A percentile compares a stretch with the other conserved stretches of the same genome.
These are phyloP conservation scores for Xylona heveae DNA, from an alignment of 495 filamentous ascomycete genomes.

Conservation along the genomic window DNA sequence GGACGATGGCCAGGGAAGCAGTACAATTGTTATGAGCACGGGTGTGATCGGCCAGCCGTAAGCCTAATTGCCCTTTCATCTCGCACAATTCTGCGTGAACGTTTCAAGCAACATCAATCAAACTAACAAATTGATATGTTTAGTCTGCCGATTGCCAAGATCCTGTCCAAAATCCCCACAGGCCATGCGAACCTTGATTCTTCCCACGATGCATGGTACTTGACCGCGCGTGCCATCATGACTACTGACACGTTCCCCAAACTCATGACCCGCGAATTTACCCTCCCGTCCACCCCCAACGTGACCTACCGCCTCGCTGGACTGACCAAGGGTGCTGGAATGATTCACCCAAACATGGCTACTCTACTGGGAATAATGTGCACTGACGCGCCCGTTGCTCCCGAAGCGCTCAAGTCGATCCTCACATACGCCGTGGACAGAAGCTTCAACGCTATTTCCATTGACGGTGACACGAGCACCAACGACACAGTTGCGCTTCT, in stretches of 20 bases:
- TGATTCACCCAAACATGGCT: constrained; percentile 99
- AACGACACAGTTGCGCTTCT: constrained; percentile 92
- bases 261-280: constrained; percentile 67
- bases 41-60: constrained; percentile 92
- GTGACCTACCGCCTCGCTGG: constrained; percentile 69
- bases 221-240: constrained; percentile 79
- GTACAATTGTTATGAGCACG: constrained; percentile 88
- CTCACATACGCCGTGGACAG: constrained; percentile 58
- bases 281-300: constrained; percentile 56
- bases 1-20: constrained; percentile 35
- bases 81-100: no score
- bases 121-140: not conserved
- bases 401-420: constrained; percentile 39
- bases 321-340: constrained; percentile 96
- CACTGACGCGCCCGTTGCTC: constrained; percentile 71
- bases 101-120: not conserved
- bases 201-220: constrained; percentile 70
- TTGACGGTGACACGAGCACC: constrained; percentile 91
- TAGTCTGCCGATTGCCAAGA: constrained; percentile 78
- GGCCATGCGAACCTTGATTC: constrained; percentile 46
- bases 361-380: constrained; percentile 85
- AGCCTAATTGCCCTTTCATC: constrained; percentile 2
- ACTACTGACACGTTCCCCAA: constrained; percentile 99
- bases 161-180: constrained; percentile 57
- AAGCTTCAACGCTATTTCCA: constrained; percentile 91